Evolutionary conservation across 352 stramenopile species (phyloP).

Genomic region (Halophytophthora batemanensis): DNA sequence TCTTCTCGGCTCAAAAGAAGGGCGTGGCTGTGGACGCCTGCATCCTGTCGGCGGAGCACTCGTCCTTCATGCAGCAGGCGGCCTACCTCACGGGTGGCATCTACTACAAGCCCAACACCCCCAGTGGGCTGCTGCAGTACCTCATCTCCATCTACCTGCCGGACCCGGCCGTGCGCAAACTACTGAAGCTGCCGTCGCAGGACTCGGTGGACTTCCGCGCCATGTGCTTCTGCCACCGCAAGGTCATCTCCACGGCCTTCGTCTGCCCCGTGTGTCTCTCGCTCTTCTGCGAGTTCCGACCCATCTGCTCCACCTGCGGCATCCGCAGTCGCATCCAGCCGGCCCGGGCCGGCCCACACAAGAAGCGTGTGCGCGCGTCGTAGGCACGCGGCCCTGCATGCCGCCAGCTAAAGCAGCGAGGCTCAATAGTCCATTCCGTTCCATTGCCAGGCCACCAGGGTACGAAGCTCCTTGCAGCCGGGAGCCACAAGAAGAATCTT

Average conservation of each 20-base stretch:
- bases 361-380: slow-evolving; percentile 36
- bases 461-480: too few relatives aligned
- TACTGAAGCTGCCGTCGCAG: slow-evolving; percentile 82
- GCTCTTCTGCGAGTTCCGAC: slow-evolving; percentile 85
- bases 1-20: slow-evolving; percentile 89
- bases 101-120: slow-evolving; percentile 81
- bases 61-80: slow-evolving; percentile 86
- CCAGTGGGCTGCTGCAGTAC: slow-evolving; percentile 74
- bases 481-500: too few relatives aligned
- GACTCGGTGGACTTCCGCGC: slow-evolving; percentile 86
- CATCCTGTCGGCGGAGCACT: slow-evolving; percentile 70
- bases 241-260: slow-evolving; percentile 79
- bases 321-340: slow-evolving; percentile 82
- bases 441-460: too few relatives aligned
- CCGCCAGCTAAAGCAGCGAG: too few relatives aligned
- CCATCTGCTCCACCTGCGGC: slow-evolving; percentile 85
- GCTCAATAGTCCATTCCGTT: too few relatives aligned
- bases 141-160: slow-evolving; percentile 86
- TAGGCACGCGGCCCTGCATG: slow-evolving; percentile 4
- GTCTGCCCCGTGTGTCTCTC: slow-evolving; percentile 87
- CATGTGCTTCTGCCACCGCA: slow-evolving; percentile 88
- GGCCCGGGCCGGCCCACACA: slow-evolving; percentile 51
- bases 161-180: slow-evolving; percentile 70
- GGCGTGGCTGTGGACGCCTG: slow-evolving; percentile 79
- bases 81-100: slow-evolving; percentile 85